Evolutionary conservation across 345 rosid genomes (phyloP), one percentile per base, ranked within the genome.

Genomic region (Euphorbia tirucalli): DNA sequence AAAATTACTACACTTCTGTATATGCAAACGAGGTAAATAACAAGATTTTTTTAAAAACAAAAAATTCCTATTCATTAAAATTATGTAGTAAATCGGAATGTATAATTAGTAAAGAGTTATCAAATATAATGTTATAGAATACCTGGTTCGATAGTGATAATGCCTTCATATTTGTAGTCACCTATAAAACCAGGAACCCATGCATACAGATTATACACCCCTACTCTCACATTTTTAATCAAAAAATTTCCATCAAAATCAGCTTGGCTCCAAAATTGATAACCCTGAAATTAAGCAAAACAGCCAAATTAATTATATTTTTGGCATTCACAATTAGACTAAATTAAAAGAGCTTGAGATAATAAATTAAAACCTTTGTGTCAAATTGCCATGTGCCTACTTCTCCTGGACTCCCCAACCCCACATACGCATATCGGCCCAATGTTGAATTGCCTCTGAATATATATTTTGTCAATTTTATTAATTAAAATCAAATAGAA

Each of bases 361-460:
- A 2, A 21, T 24, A 7, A 3, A 35, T 7, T 35, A 35, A 3
- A 3, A 90, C 98, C 96, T 89, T 92, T 66, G 83, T 72, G 44
- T 94, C 92, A 28, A 75, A 76, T 79, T 94, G 95, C 97, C 97
- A 94, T 30, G 97, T 90, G 69, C 96, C 93, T 27, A n/a, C 82
- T 21, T 81, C 52, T 61, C 97, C 97, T 13, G 90, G 89, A 15
- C 65, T 18, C 66, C 92, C 96, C 85, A 94, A 78, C 2, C 95
- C 95, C 50, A 89, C 90, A 82, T 71, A 85, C 55, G 95, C 97
- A 27, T 65, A 67, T 22, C 27, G n/a, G 1, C 83, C 94, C 68
- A 60, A 70, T 70, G 74, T 16, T 19, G 55, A 66, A 10, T 48
- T 57, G 56, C 65, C 82, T 65, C 98, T 87, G 60, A 25, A 70